Percentiles rank a stretch among this genome's conserved stretches.
These are phyloP conservation scores for Mycena alexandri DNA, from an alignment of 768 basidiomycete species.

Conservation along the genomic window DNA sequence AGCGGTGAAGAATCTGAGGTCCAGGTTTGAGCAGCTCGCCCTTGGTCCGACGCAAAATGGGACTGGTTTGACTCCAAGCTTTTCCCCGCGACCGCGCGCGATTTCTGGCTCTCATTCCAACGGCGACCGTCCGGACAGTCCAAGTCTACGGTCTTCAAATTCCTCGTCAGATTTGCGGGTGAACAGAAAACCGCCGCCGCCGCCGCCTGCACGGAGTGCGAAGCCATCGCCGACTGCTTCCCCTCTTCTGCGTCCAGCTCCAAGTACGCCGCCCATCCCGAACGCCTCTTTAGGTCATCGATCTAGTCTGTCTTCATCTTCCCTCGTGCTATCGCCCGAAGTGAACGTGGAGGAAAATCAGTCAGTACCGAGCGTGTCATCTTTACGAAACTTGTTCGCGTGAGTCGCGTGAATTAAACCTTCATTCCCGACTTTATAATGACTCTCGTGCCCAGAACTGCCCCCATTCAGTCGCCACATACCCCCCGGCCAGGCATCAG, in stretches of 20 bases:
- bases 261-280: conserved; percentile 13
- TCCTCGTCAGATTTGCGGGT: conserved; percentile 69
- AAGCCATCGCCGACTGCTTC: conserved; percentile 58
- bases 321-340: conserved; percentile 4
- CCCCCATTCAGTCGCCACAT: conserved; percentile 21
- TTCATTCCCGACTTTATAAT: conserved; percentile 9
- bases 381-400: conserved; percentile 61
- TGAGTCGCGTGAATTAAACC: conserved; percentile 50
- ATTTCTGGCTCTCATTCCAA: conserved; percentile 50
- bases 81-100: conserved; percentile 57
- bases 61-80: conserved; percentile 39
- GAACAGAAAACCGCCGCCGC: conserved; percentile 71
- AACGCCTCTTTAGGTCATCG: conserved; percentile 29
- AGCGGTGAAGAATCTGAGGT: conserved; percentile 77
- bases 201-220: conserved; percentile 59
- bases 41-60: conserved; percentile 47
- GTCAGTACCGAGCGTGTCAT: conserved; percentile 51
- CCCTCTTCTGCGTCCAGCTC: conserved; percentile 65
- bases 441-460: conserved; percentile 33
- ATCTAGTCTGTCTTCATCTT: conserved; percentile 24
- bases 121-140: conserved; percentile 41
- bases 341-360: conserved; percentile 34
- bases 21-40: conserved; percentile 79
- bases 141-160: conserved; percentile 57
- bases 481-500: conserved; percentile 33